phyloP scores from a whole-genome alignment of 352 stramenopile genomes.

The Phytophthora hibernalis region DNA sequence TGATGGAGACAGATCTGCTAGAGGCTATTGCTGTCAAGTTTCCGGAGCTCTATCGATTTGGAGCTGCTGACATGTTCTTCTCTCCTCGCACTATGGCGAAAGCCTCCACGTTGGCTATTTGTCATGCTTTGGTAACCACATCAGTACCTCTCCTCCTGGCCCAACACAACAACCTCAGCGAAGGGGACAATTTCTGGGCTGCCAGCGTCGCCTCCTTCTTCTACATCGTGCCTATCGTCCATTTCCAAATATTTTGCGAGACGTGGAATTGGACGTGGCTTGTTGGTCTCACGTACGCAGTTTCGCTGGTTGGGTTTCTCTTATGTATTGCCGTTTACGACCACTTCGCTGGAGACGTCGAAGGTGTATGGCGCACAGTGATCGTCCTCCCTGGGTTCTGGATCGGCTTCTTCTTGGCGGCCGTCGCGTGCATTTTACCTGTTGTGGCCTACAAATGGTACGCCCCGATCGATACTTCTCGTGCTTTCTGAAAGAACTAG shows the following conservation, averaged over 20 bases:
- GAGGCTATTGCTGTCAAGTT: slow-evolving; percentile 72
- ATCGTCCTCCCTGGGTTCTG: slow-evolving; percentile 57
- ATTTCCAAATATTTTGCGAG: slow-evolving; percentile 85
- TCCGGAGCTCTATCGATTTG: slow-evolving; percentile 75
- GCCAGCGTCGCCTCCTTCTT: slow-evolving; percentile 94
- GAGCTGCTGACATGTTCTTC: slow-evolving; percentile 68
- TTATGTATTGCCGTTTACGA: slow-evolving; percentile 65
- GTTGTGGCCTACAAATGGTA: slow-evolving; percentile 78
- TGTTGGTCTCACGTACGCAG: slow-evolving; percentile 46
- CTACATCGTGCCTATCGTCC: slow-evolving; percentile 93
- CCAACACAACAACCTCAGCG: slow-evolving; percentile 48
- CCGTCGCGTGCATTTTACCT: slow-evolving; percentile 57
- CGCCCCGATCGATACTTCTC: slow-evolving; percentile 13
- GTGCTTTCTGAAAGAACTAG: neutral
- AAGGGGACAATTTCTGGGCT: slow-evolving; percentile 79
- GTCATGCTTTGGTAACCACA: slow-evolving; percentile 69
- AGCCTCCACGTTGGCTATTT: slow-evolving; percentile 49
- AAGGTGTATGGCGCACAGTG: slow-evolving; percentile 54
- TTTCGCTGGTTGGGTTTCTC: slow-evolving; percentile 64
- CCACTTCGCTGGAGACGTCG: slow-evolving; percentile 47
- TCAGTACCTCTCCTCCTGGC: slow-evolving; percentile 63
- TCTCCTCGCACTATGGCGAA: slow-evolving; percentile 56
- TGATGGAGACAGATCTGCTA: slow-evolving; percentile 83
- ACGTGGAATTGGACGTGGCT: slow-evolving; percentile 82
- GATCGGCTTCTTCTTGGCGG: slow-evolving; percentile 61